Evolutionary conservation across 164 flowering plant species (phyloP).

Genomic region (Annona cherimola): DNA sequence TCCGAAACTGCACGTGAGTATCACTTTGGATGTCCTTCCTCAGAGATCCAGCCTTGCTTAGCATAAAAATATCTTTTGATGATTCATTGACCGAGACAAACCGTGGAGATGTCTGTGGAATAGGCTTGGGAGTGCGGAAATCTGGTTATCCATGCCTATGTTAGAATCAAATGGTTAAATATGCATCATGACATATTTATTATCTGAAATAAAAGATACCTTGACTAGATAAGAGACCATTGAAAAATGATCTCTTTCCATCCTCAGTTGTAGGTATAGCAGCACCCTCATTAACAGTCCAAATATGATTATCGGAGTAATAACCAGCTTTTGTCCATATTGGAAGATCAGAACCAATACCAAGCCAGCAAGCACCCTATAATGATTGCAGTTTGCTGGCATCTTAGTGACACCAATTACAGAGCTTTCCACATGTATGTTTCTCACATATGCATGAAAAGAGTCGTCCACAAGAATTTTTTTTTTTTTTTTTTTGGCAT

Average conservation of each 20-base stretch:
- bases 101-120: slow-evolving; percentile 1
- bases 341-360: slow-evolving; percentile 4
- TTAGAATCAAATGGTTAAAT: background rate
- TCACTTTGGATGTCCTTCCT: background rate
- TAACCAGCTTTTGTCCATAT: slow-evolving; percentile 11
- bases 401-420: background rate
- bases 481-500: background rate
- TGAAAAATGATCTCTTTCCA: background rate
- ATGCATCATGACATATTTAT: too few species aligned
- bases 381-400: background rate
- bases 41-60: background rate
- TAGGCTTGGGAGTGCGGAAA: slow-evolving; percentile 12
- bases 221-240: background rate
- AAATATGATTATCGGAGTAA: background rate
- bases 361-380: slow-evolving; percentile 10
- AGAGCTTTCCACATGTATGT: too few species aligned
- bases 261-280: background rate
- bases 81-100: background rate
- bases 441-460: too few species aligned
- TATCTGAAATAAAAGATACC: background rate
- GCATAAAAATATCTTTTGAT: background rate
- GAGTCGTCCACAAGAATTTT: background rate
- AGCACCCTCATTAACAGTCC: background rate
- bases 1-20: background rate
- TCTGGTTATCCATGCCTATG: slow-evolving; percentile 7